Base-by-base conservation (phyloP, 768 basidiomycete species). In the Lepiota brunneoincarnata region DNA sequence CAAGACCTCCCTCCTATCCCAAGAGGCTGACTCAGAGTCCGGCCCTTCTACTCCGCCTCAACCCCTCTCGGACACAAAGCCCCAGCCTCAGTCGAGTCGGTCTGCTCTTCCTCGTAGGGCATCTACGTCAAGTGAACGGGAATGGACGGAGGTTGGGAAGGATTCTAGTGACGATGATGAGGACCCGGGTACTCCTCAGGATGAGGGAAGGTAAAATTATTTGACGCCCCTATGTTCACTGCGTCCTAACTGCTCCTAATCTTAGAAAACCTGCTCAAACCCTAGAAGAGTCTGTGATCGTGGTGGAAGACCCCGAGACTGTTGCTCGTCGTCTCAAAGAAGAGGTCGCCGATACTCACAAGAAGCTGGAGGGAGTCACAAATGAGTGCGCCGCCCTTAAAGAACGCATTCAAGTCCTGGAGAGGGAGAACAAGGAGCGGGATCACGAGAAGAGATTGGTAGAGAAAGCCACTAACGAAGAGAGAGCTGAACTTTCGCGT, bases 131-230 rank as follows among this genome's bases (percentile, higher is more conserved):
- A 36, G 39, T 43, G 52, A 54, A 54, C 52, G 46, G 18, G 52
- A 54, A 26, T 54, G 52, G 52, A 54, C 18, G 24, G 52, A 54
- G 2, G 52, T 46, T 28, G 52, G 31, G 14, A 26, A 46, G 18
- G 52, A 46, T 54, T 54, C 52, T 28, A 54, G 52, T 38, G 52
- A 54, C 26, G 52, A 54, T 28, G 52, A 54, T 31, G 52, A 39
- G 37, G 39, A 39, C 37, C 9, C 12, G 12, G 28, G 18, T 2
- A 36, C 28, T 38, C 43, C 9, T 5, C 26, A 40, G 10, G 37
- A 17, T 11, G 43, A 39, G 7, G 44, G 18, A 34, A 42, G 52
- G 52, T 54, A 14, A 28, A 12, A 6, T 20, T 12, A 15, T 7
- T 11, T 10, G 18, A n/a, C 14, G 9, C 10, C 10, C 15, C 4